Percentiles rank a stretch among this genome's conserved stretches.
These are phyloP conservation scores for Neurospora sp. DNA, from an alignment of 495 filamentous ascomycete species.

Conservation along the genomic window DNA sequence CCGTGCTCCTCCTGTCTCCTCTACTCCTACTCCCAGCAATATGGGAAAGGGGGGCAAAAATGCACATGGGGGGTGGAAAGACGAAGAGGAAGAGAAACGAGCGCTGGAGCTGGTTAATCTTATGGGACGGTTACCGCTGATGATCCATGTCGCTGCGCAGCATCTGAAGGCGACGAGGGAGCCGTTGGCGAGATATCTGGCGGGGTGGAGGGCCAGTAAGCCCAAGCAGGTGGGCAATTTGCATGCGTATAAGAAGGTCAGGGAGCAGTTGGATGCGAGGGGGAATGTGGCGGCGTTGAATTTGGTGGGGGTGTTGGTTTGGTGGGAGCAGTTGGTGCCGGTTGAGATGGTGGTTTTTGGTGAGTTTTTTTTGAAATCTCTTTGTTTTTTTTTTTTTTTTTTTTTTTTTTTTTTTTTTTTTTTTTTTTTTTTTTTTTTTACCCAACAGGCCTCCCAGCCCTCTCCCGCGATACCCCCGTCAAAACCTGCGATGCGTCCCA, in stretches of 20 bases:
- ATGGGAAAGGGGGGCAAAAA: neutral
- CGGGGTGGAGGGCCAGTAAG: conserved; percentile 50
- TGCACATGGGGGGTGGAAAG: conserved; percentile 44
- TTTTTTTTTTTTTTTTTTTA: too few relatives aligned
- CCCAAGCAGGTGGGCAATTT: conserved; percentile 53
- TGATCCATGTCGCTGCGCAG: conserved; percentile 70
- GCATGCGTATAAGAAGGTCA: conserved; percentile 57
- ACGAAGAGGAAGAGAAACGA: conserved; percentile 45
- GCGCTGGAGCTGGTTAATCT: conserved; percentile 57
- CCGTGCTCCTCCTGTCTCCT: neutral
- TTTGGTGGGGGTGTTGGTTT: conserved; percentile 56
- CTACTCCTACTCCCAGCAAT: neutral
- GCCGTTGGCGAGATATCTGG: conserved; percentile 59
- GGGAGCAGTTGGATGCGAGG: conserved; percentile 55
- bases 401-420: too few relatives aligned
- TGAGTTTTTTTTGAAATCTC: too few relatives aligned
- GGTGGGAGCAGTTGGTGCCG: conserved; percentile 64
- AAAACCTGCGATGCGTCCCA: conserved; percentile 44
- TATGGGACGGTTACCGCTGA: conserved; percentile 63
- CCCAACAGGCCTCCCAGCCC: conserved; percentile 41
- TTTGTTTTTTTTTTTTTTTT: too few relatives aligned
- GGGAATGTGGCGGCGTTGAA: conserved; percentile 55
- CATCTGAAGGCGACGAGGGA: conserved; percentile 62
- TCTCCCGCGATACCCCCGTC: conserved; percentile 46
- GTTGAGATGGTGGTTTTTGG: conserved; percentile 65